phyloP scores from a whole-genome alignment of 2,329 filamentous ascomycete species.

The Neofusicoccum parvum region DNA sequence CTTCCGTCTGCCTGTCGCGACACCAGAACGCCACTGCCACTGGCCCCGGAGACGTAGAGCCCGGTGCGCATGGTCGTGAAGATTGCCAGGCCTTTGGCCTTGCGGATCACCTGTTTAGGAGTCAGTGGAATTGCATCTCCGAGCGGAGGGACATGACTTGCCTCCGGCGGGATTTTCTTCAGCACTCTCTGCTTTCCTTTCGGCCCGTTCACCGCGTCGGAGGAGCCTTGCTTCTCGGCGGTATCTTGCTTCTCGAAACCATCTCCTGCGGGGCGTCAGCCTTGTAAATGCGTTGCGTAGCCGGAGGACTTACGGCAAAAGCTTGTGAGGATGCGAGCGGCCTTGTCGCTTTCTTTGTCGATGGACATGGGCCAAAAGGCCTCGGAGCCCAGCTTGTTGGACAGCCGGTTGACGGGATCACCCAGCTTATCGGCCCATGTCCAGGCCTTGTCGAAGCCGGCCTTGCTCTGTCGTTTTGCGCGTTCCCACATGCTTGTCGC shows the following conservation, averaged over 20 bases:
- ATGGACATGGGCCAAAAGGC: constrained; percentile 84
- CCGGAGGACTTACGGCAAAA: constrained; percentile 72
- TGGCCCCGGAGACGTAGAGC: constrained; percentile 86
- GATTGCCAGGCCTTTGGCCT: constrained; percentile 86
- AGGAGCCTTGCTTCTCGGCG: constrained; percentile 30
- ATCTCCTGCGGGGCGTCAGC: constrained; percentile 54
- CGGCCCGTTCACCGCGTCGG: constrained; percentile 46
- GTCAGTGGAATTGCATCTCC: not conserved
- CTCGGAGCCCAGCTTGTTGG: constrained; percentile 62
- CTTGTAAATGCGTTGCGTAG: not conserved
- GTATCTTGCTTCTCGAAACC: constrained; percentile 66
- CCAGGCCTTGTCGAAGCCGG: constrained; percentile 75
- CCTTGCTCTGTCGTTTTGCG: constrained; percentile 60
- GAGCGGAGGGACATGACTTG: constrained; percentile 19
- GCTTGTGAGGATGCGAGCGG: constrained; percentile 82
- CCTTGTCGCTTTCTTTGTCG: constrained; percentile 89
- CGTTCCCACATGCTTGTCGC: constrained; percentile 51
- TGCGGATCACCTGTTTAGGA: constrained; percentile 68
- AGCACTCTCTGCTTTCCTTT: constrained; percentile 65
- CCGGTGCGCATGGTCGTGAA: constrained; percentile 96
- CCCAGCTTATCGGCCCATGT: constrained; percentile 68
- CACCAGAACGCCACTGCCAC: constrained; percentile 84
- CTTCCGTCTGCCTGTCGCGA: constrained; percentile 81
- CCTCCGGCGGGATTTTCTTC: constrained; percentile 78
- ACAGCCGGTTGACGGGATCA: constrained; percentile 75